Evolutionary conservation across 768 basidiomycete genomes (phyloP).

Genomic region (Phylloporus sp.): DNA sequence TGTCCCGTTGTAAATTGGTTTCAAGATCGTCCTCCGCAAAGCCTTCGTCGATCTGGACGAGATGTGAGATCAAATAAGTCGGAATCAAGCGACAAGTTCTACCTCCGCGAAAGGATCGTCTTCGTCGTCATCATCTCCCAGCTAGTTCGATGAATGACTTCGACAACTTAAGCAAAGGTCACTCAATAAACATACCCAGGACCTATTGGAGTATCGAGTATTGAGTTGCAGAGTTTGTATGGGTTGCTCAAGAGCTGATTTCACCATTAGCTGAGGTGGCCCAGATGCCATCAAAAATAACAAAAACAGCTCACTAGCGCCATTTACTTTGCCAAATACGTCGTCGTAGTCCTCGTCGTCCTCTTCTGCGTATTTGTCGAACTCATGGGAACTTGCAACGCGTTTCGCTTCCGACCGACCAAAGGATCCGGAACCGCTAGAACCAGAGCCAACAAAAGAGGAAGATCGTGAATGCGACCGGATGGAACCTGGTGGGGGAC

Average conservation of each 20-base stretch:
- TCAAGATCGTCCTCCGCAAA: conserved; percentile 91
- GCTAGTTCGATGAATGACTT: conserved; percentile 33
- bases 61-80: conserved; percentile 3
- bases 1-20: conserved; percentile 89
- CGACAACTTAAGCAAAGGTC: neutral
- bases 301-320: conserved; percentile 48
- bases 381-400: conserved; percentile 54
- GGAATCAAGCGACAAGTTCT: conserved; percentile 1
- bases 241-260: conserved; percentile 52
- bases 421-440: conserved; percentile 48
- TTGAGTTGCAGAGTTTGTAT: conserved; percentile 80
- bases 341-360: conserved; percentile 95
- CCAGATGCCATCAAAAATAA: conserved; percentile 1
- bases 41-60: conserved; percentile 79
- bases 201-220: conserved; percentile 82
- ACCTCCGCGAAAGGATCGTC: conserved; percentile 97
- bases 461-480: conserved; percentile 57
- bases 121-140: conserved; percentile 83
- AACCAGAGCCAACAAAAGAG: conserved; percentile 44
- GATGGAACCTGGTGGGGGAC: conserved; percentile 24
- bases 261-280: neutral
- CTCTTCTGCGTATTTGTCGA: conserved; percentile 83
- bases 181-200: conserved; percentile 59
- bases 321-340: conserved; percentile 79
- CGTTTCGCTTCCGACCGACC: conserved; percentile 63